phyloP scores from a whole-genome alignment of 805 yeast genomes.

The Candida insectorum region DNA sequence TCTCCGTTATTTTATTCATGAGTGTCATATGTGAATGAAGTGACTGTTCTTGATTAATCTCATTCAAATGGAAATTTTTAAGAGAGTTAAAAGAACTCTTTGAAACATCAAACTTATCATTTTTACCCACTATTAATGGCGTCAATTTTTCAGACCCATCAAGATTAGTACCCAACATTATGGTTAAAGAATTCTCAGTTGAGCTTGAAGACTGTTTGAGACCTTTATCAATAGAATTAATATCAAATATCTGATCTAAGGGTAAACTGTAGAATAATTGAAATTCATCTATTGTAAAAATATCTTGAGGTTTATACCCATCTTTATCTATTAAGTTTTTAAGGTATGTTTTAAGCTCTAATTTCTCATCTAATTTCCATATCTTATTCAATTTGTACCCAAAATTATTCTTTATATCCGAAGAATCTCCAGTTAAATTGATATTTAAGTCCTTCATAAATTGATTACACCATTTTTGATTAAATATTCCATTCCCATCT shows the following conservation, averaged over 20 bases:
- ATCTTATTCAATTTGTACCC: constrained; percentile 41
- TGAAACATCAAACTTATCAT: constrained; percentile 42
- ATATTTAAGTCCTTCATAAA: constrained; percentile 48
- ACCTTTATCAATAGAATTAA: constrained; percentile 42
- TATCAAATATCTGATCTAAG: constrained; percentile 53
- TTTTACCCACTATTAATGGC: constrained; percentile 59
- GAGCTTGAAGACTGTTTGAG: constrained; percentile 33
- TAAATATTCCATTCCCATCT: constrained; percentile 65
- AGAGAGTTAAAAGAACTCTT: constrained; percentile 13
- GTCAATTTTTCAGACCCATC: constrained; percentile 62
- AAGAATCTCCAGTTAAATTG: constrained; percentile 44
- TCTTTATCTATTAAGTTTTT: constrained; percentile 22
- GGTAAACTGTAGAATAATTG: constrained; percentile 59
- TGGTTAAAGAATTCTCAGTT: constrained; percentile 45
- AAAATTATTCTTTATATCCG: constrained; percentile 34
- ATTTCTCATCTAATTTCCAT: constrained; percentile 60
- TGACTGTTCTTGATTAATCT: constrained; percentile 3
- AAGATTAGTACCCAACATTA: constrained; percentile 60
- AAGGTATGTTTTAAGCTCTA: constrained; percentile 44
- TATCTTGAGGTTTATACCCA: constrained; percentile 46
- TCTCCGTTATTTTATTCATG: constrained; percentile 45
- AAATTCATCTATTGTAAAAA: constrained; percentile 61
- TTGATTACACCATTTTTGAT: constrained; percentile 58
- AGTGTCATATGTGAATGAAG: constrained; percentile 6
- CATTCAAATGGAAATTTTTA: constrained; percentile 6